A percentile compares a stretch with the other conserved stretches of the same genome.
phyloP scores from a whole-genome alignment of 2,329 filamentous ascomycete species.

The Pyrenochaeta sp. region DNA sequence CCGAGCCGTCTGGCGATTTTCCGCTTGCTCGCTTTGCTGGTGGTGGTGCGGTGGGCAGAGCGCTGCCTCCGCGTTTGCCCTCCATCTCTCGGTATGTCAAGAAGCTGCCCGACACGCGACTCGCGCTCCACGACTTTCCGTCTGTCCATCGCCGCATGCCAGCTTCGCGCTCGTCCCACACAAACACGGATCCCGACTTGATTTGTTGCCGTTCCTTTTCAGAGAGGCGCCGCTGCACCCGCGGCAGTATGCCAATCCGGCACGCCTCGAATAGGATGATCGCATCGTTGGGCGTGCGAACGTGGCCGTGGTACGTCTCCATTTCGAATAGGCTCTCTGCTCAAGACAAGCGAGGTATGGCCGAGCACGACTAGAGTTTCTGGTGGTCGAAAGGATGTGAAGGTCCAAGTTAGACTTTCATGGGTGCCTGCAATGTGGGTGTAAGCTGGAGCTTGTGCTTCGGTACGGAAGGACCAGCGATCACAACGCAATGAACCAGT shows the following conservation, averaged over 20 bases:
- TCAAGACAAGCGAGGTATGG: not conserved
- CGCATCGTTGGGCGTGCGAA: conserved; percentile 94
- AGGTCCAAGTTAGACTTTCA: conserved; percentile 9
- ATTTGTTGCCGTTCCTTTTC: conserved; percentile 98
- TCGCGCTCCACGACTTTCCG: conserved; percentile 98
- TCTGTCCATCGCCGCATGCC: conserved; percentile 99
- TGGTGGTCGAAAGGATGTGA: not conserved
- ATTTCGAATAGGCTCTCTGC: conserved; percentile 58
- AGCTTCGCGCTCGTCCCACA: conserved; percentile 99
- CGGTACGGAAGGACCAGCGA: not conserved
- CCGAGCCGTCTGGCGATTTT: conserved; percentile 84
- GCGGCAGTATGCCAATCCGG: conserved; percentile 83
- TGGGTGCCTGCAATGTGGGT: conserved; percentile 13
- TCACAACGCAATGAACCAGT: not conserved
- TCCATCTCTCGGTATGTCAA: conserved; percentile 99
- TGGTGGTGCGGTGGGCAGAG: conserved; percentile 56
- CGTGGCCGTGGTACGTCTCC: conserved; percentile 96
- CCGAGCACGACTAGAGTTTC: not conserved
- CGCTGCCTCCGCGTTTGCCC: conserved; percentile 87
- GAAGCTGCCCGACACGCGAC: conserved; percentile 95
- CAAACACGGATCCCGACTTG: conserved; percentile 94
- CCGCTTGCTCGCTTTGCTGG: conserved; percentile 55
- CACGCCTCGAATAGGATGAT: conserved; percentile 99
- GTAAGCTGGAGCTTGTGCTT: conserved; percentile 18
- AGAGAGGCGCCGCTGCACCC: conserved; percentile 90